Evolutionary conservation across 768 basidiomycete species (phyloP), one percentile per base, ranked within the genome.

Genomic region (Kwoniella pini): DNA sequence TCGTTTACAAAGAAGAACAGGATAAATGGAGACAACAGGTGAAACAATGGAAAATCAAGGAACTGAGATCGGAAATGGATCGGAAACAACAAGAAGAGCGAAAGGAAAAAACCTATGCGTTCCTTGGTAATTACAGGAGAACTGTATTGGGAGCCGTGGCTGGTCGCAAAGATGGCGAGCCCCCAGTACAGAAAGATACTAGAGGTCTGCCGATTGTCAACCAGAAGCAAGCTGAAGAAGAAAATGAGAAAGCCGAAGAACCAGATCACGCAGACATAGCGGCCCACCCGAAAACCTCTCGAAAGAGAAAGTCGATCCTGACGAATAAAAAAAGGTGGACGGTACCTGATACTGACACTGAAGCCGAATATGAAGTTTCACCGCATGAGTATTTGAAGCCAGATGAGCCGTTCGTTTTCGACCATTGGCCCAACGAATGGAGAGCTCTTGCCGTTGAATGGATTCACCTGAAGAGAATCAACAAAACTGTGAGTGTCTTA

Each of bases 1-100:
- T 38, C n/a, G 42, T 59, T 3, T 70, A 70, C 63, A 63, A 64
- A 38, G 54, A 59, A 36, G 65, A 70, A 38, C 63, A 70, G 40
- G 40, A 40, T 12, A 33, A 36, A 10, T 65, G 53, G 45, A 51
- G 19, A 11, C 28, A 31, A 24, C 19, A 51, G 19, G 12, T 30
- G 11, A 44, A 24, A 5, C 2, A 13, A 27, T 4, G n/a, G 1
- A 6, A 43, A 28, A 11, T 28, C 13, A 19, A 31, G 6, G 6
- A 9, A 7, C 27, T 43, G 33, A 36, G 15, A 36, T 12, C 17
- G 11, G 28, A 15, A 31, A 3, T 28, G 17, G 2, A 5, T 39
- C 21, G 30, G 50, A 15, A 21, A 12, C 17, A 36, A 7, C 12
- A 53, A 36, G 19, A 44, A 15, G 38, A 38, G 21, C 13, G 28